These are phyloP conservation scores for Nigrospora oryzae DNA, from an alignment of 2,329 filamentous ascomycete species.

Conservation along the genomic window DNA sequence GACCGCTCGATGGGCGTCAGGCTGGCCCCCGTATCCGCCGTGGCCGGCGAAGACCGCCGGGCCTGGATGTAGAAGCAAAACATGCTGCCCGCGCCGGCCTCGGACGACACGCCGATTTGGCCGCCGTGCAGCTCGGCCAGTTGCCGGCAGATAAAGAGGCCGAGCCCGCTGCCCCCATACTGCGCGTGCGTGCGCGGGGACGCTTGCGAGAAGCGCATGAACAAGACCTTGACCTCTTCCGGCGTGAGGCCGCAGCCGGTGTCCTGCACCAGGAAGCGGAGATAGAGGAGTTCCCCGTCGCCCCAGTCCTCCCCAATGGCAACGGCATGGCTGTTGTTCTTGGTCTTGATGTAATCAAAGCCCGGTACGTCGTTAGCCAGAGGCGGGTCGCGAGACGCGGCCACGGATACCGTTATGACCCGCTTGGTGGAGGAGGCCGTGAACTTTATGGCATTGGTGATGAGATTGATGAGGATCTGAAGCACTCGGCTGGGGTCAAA, in stretches of 20 bases:
- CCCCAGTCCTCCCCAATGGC: constrained; percentile 21
- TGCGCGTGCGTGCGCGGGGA: constrained; percentile 39
- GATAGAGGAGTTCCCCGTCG: constrained; percentile 22
- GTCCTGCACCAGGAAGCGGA: constrained; percentile 50
- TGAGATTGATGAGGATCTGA: constrained; percentile 52
- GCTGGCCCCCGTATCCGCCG: neutral
- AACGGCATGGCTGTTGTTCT: constrained; percentile 7
- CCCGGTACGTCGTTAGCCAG: constrained; percentile 7
- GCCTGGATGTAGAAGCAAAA: constrained; percentile 58
- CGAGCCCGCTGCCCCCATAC: constrained; percentile 56
- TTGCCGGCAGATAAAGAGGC: constrained; percentile 56
- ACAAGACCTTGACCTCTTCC: constrained; percentile 56
- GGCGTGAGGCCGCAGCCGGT: constrained; percentile 55
- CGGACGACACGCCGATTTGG: constrained; percentile 53
- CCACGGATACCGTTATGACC: constrained; percentile 39
- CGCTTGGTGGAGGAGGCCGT: constrained; percentile 25
- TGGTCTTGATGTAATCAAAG: constrained; percentile 22
- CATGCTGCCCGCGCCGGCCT: constrained; percentile 47
- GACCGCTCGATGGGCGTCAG: neutral
- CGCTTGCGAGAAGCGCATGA: constrained; percentile 61
- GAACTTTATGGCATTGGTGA: constrained; percentile 56
- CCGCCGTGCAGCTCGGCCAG: constrained; percentile 57
- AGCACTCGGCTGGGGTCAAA: constrained; percentile 48
- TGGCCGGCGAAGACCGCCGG: constrained; percentile 27
- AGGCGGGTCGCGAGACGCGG: constrained; percentile 34